phyloP scores from a whole-genome alignment of 106 monocot genomes.

The Triglochin maritima region DNA sequence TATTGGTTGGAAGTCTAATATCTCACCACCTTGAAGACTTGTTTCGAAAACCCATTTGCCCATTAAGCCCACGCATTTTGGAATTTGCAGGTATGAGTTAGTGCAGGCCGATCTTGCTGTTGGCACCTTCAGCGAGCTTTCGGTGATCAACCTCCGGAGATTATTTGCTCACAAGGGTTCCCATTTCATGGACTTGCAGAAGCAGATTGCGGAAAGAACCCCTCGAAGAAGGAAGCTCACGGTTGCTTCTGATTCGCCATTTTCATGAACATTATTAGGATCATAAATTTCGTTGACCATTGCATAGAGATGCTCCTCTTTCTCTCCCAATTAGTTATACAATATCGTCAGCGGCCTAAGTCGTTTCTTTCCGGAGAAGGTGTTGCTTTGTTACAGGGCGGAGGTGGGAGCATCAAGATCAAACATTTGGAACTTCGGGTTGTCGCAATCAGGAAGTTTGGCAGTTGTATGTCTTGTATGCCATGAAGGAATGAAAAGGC shows the following conservation, averaged over 20 bases:
- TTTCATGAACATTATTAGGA: background rate
- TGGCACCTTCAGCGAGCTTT: slow-evolving; percentile 71
- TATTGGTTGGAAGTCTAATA: no score
- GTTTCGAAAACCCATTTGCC: background rate
- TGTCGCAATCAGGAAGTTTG: no score
- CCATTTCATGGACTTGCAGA: slow-evolving; percentile 90
- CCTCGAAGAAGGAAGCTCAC: slow-evolving; percentile 76
- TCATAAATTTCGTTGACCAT: no score
- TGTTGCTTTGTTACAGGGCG: no score
- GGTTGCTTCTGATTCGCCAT: slow-evolving; percentile 15
- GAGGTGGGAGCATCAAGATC: no score
- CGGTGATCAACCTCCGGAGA: slow-evolving; percentile 86
- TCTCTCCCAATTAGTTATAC: background rate
- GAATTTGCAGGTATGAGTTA: slow-evolving; percentile 60
- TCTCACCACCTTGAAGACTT: background rate
- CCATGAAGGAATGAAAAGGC: no score
- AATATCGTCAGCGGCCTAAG: no score
- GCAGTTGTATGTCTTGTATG: no score
- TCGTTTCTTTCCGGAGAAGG: no score
- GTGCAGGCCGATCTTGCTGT: slow-evolving; percentile 91
- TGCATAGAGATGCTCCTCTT: background rate
- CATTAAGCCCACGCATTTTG: background rate
- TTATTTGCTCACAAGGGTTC: slow-evolving; percentile 75
- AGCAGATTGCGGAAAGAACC: slow-evolving; percentile 59
- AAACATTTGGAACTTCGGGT: no score